phyloP scores from a whole-genome alignment of 2,329 filamentous ascomycete genomes.

The Aureobasidium uvarum region DNA sequence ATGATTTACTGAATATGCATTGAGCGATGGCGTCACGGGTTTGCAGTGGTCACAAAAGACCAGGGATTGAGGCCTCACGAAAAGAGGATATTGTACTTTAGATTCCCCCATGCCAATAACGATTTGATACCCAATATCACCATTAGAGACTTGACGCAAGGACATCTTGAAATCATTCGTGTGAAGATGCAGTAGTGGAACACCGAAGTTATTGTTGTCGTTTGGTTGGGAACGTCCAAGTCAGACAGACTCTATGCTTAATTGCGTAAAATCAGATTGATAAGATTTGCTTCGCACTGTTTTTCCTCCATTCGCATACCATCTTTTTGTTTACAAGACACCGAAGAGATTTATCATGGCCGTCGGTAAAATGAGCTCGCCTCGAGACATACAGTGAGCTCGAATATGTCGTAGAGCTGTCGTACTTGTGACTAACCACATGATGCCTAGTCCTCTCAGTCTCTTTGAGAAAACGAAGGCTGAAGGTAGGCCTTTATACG shows the following conservation, averaged over 20 bases:
- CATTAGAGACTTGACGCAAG: no score
- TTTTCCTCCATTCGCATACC: neutral
- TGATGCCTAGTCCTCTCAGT: conserved; percentile 34
- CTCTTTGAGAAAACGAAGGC: conserved; percentile 57
- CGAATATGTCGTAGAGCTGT: neutral
- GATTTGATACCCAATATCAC: conserved; percentile 3
- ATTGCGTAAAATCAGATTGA: neutral
- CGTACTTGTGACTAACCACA: neutral
- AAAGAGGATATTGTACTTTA: conserved; percentile 5
- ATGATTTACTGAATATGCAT: conserved; percentile 34
- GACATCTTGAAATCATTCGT: neutral
- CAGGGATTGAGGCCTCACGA: conserved; percentile 1
- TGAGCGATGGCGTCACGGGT: conserved; percentile 36
- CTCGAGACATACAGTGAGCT: conserved; percentile 9
- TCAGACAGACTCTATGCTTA: neutral
- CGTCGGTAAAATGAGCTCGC: neutral
- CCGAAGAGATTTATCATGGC: neutral
- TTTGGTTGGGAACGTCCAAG: neutral
- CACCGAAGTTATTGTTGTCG: neutral
- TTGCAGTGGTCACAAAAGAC: conserved; percentile 11
- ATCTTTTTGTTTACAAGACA: neutral
- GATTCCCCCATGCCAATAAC: neutral
- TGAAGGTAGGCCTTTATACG: conserved; percentile 55
- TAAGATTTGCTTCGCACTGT: neutral
- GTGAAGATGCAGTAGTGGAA: neutral